Conservation (phyloP, 2,329 filamentous ascomycete species). For the Claviceps pazoutovae region DNA sequence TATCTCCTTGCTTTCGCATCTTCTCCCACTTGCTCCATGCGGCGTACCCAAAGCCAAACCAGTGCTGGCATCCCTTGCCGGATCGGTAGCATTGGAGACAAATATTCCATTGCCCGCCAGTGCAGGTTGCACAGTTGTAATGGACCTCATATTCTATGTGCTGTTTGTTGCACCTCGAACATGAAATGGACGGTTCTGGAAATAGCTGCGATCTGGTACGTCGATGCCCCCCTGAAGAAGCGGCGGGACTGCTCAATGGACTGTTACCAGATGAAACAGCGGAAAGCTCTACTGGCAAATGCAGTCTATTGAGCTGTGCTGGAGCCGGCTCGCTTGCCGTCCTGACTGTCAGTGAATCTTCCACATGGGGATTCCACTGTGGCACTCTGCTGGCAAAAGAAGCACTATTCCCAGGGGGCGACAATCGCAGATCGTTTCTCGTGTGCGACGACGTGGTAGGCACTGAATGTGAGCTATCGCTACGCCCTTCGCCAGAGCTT, state of each 20-base stretch:
- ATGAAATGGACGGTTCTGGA: constrained; percentile 59
- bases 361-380: constrained; percentile 11
- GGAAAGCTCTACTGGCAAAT: constrained; percentile 27
- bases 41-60: constrained; percentile 73
- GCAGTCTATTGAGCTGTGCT: constrained; percentile 12
- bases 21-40: constrained; percentile 56
- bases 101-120: constrained; percentile 59
- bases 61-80: constrained; percentile 67
- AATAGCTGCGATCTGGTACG: constrained; percentile 37
- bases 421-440: constrained; percentile 10
- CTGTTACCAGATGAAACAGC: constrained; percentile 20
- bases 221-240: constrained; percentile 21
- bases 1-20: constrained; percentile 24
- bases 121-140: constrained; percentile 65
- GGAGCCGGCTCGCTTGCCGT: constrained; percentile 9
- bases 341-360: constrained; percentile 1
- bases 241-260: constrained; percentile 18
- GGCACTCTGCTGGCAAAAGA: constrained; percentile 25
- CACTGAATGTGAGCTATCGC: constrained; percentile 23
- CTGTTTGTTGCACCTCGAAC: constrained; percentile 52
- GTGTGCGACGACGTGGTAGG: constrained; percentile 12
- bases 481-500: constrained; percentile 28
- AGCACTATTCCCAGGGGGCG: constrained; percentile 12
- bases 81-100: constrained; percentile 69
- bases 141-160: constrained; percentile 79